Percentiles rank a stretch among this genome's conserved stretches.
Conservation (phyloP, 345 rosid genomes). For the Camelina laxa region DNA sequence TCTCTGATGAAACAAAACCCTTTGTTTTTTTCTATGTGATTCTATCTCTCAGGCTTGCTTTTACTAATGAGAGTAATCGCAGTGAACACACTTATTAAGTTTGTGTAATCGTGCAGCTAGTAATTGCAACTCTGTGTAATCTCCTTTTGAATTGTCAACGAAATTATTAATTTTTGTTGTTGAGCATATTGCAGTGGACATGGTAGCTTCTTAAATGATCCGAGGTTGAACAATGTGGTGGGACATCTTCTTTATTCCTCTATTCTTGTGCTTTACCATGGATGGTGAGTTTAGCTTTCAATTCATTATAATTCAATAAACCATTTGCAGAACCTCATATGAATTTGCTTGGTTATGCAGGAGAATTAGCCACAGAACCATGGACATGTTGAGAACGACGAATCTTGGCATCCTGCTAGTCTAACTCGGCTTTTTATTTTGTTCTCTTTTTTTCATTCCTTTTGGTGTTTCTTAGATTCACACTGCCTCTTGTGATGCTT, state of each 20-base stretch:
- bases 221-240: conserved; percentile 68
- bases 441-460: no score
- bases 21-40: not conserved
- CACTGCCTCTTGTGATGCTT: no score
- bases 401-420: no score
- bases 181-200: conserved; percentile 66
- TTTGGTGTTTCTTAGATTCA: no score
- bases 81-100: conserved; percentile 24
- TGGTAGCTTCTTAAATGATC: conserved; percentile 86
- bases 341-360: no score
- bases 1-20: not conserved
- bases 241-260: conserved; percentile 93
- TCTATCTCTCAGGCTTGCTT: conserved; percentile 62
- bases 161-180: not conserved
- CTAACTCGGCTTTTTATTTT: no score
- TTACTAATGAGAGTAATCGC: conserved; percentile 83
- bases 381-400: no score
- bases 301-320: not conserved
- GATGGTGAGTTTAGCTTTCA: conserved; percentile 65
- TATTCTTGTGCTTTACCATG: conserved; percentile 91
- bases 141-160: conserved; percentile 12
- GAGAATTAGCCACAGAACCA: no score
- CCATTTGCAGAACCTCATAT: not conserved
- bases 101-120: no score
- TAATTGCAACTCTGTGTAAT: not conserved